Base-by-base conservation (phyloP, 306 rosid species). In the Trifolium pratense region DNA sequence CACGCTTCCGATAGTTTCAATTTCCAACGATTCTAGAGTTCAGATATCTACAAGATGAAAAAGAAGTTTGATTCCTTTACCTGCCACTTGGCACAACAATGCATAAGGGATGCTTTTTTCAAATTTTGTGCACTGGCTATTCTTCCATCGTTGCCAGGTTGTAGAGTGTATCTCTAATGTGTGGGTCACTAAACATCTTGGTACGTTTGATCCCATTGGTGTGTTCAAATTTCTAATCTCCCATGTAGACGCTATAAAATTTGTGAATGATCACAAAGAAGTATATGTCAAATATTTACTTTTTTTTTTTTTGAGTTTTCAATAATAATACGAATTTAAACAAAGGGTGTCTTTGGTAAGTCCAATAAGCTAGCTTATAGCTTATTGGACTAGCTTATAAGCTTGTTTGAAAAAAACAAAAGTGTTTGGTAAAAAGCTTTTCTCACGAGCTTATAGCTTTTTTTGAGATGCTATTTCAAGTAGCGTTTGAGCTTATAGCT, bases 101-200 rank as follows among this genome's bases (percentile, higher is more conserved):
- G 98, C 97, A 59, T 91, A 88, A 52, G 97, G 90, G 66, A 94
- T 84, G 82, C 90, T 91, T 84, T 80, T 89, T 75, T 91, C 98
- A 59, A 94, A 94, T 81, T 94, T 94, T 25, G 95, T 78, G 77
- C 83, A 62, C 32, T 81, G 89, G 34, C 51, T 83, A 55, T 83
- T 89, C 89, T 87, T 91, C 98, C 98, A 94, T 73, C 83, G 66
- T 64, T 63, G 42, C 98, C 98, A 94, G 46, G 86, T 79, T 52
- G 82, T 77, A 17, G 93, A 82, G 67, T 86, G 67, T 61, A 94
- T 94, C 91, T 94, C 98, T 52, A 94, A 80, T 70, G 89, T 94
- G 83, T 94, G 98, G 10, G 92, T 87, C 75, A 94, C 89, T 55
- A 94, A 84, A 83, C 96, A 91, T 73, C 78, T 87, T 64, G 91